Conservation (phyloP, 345 rosid genomes). For the Ceriops tagal region DNA sequence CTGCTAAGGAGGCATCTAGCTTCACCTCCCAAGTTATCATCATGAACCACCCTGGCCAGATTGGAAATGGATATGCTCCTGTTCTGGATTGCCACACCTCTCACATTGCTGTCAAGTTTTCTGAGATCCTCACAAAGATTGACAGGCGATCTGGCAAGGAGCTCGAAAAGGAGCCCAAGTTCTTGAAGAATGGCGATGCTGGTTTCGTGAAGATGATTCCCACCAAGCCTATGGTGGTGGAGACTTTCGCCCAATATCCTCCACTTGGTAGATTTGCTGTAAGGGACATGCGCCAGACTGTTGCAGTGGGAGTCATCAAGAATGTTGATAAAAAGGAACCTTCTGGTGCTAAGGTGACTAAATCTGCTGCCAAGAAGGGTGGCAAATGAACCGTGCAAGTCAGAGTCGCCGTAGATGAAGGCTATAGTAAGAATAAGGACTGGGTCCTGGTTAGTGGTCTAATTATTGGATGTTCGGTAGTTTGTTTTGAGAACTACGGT, state of each 20-base stretch:
- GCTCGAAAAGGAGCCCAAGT: conserved; percentile 65
- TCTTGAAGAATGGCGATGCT: conserved; percentile 68
- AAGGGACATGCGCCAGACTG: conserved; percentile 27
- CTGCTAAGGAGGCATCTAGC: conserved; percentile 39
- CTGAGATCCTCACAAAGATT: conserved; percentile 65
- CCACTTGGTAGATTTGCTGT: conserved; percentile 26
- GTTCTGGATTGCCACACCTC: conserved; percentile 58
- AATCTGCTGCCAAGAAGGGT: conserved; percentile 22
- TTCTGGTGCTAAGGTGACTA: conserved; percentile 22
- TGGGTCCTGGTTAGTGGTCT: neutral
- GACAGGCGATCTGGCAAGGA: conserved; percentile 75
- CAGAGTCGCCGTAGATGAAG: neutral
- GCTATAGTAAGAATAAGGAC: neutral
- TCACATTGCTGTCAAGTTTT: conserved; percentile 56
- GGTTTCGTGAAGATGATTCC: conserved; percentile 4
- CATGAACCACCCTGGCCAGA: conserved; percentile 68
- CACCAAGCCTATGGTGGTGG: conserved; percentile 26
- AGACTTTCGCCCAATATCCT: conserved; percentile 19
- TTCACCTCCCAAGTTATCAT: conserved; percentile 54
- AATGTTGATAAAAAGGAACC: conserved; percentile 25
- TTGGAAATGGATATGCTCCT: conserved; percentile 54
- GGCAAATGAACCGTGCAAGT: conserved; percentile 16
- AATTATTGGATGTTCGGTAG: neutral
- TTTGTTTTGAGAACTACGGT: neutral
- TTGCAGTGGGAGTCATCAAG: conserved; percentile 25